Conservation (phyloP, 345 rosid genomes). For the Microthlaspi erraticum region DNA sequence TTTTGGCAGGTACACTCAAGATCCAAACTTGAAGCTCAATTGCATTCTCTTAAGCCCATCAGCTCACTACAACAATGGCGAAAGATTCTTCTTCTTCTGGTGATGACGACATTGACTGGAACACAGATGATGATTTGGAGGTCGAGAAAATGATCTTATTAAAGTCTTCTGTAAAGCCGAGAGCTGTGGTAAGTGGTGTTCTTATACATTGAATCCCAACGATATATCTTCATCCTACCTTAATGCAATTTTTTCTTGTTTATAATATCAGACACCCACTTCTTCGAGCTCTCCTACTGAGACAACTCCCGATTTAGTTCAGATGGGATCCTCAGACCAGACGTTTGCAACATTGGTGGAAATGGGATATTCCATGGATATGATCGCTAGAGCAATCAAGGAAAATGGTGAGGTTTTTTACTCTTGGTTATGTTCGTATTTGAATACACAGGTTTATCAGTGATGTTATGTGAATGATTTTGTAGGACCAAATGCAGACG, state of each 20-base stretch:
- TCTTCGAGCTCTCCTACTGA: too few species aligned
- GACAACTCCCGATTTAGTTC: too few species aligned
- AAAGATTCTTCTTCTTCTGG: constrained; percentile 31
- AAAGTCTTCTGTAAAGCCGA: too few species aligned
- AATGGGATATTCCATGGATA: constrained; percentile 36
- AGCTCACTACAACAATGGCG: constrained; percentile 28
- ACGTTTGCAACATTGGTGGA: constrained; percentile 34
- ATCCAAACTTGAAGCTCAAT: background rate
- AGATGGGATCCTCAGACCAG: constrained; percentile 4
- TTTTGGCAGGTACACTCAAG: constrained; percentile 17
- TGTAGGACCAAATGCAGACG: constrained; percentile 39
- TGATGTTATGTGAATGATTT: background rate
- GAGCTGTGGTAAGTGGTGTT: too few species aligned
- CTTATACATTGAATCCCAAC: too few species aligned
- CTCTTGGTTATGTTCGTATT: background rate
- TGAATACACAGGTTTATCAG: background rate
- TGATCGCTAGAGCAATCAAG: constrained; percentile 38
- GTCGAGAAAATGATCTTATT: constrained; percentile 19
- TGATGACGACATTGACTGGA: constrained; percentile 22
- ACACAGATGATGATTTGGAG: constrained; percentile 32
- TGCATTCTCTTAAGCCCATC: constrained; percentile 5
- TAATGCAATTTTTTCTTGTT: too few species aligned
- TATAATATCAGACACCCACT: too few species aligned
- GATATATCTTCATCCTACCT: too few species aligned
- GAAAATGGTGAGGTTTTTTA: constrained; percentile 36